Conservation (phyloP, 495 filamentous ascomycete species). For the Mycothermus thermophilus region DNA sequence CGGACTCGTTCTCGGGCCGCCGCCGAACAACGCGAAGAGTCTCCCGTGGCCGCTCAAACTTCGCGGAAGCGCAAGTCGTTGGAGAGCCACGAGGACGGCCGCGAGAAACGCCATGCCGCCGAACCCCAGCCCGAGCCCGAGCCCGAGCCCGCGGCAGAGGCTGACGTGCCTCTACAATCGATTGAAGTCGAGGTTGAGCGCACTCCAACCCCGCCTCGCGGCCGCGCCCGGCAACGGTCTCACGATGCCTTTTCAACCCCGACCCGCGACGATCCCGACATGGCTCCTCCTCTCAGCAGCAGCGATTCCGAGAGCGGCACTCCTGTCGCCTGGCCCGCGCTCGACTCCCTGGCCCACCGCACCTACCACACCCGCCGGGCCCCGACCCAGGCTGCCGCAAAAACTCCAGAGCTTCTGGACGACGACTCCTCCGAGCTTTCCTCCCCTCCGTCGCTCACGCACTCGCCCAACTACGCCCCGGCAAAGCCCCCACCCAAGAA, state of each 20-base stretch:
- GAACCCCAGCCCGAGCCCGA: conserved; percentile 4
- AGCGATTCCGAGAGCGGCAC: conserved; percentile 22
- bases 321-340: conserved; percentile 26
- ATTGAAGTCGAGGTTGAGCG: conserved; percentile 16
- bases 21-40: no score
- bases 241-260: conserved; percentile 13
- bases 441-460: conserved; percentile 37
- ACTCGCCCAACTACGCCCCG: conserved; percentile 32
- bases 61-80: conserved; percentile 34
- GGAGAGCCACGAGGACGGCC: conserved; percentile 20
- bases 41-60: conserved; percentile 8
- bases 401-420: conserved; percentile 18
- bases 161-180: conserved; percentile 13
- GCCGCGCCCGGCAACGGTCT: conserved; percentile 3
- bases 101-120: conserved; percentile 13
- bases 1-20: conserved; percentile 12
- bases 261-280: conserved; percentile 24
- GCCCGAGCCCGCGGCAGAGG: conserved; percentile 3
- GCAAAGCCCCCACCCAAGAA: conserved; percentile 10
- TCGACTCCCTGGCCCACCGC: conserved; percentile 25
- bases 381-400: conserved; percentile 8
- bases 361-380: conserved; percentile 17
- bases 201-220: conserved; percentile 11
- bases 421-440: conserved; percentile 30
- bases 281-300: conserved; percentile 34